Percentiles rank a stretch among this genome's conserved stretches.
phyloP scores from a whole-genome alignment of 192 early-diverging fungal species.

The Diversispora epigaea region DNA sequence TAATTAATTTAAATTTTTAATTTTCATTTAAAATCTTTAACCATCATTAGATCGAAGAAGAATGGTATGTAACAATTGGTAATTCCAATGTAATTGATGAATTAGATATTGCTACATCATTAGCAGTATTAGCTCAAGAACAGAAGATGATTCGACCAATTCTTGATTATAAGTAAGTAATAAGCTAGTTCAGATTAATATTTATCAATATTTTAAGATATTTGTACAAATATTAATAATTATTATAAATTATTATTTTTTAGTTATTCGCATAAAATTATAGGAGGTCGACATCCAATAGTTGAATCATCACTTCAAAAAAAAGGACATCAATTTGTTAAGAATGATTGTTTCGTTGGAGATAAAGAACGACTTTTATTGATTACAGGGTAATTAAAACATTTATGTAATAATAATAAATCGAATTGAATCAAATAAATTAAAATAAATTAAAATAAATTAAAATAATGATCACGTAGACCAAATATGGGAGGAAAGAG shows the following conservation, averaged over 20 bases:
- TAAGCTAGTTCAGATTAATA: background rate
- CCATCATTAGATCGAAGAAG: slow-evolving; percentile 42
- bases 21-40: background rate
- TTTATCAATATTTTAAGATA: background rate
- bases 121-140: slow-evolving; percentile 55
- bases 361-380: slow-evolving; percentile 43
- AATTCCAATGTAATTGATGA: slow-evolving; percentile 65
- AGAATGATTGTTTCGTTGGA: slow-evolving; percentile 57
- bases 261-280: slow-evolving; percentile 26
- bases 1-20: background rate
- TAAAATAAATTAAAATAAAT: background rate
- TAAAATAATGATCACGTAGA: slow-evolving; percentile 23
- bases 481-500: slow-evolving; percentile 61
- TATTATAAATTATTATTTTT: background rate
- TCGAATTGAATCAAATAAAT: background rate
- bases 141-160: slow-evolving; percentile 59
- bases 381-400: slow-evolving; percentile 40
- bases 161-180: slow-evolving; percentile 36
- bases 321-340: slow-evolving; percentile 50
- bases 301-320: slow-evolving; percentile 55
- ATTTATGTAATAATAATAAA: background rate
- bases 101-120: slow-evolving; percentile 65
- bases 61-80: slow-evolving; percentile 55
- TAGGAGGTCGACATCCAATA: slow-evolving; percentile 59
- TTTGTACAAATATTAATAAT: too few relatives aligned